phyloP scores from a whole-genome alignment of 1,139 yeast species.

The Geotrichum bryndzae region DNA sequence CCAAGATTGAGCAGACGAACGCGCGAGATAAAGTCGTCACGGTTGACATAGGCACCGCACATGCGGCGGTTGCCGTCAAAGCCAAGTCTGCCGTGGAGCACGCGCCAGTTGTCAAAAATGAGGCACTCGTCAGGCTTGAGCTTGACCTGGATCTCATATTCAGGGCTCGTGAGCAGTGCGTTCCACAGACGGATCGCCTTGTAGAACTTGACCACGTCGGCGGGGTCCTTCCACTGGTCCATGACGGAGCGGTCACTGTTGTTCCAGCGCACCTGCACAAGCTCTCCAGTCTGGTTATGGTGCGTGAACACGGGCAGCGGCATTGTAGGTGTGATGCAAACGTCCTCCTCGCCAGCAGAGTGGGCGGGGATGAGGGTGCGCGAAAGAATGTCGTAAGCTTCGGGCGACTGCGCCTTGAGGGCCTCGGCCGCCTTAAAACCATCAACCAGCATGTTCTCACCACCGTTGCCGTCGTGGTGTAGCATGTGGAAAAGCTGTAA shows the following conservation, averaged over 20 bases:
- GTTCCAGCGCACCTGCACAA: constrained; percentile 70
- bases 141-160: constrained; percentile 52
- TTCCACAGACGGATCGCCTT: constrained; percentile 57
- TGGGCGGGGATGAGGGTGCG: constrained; percentile 61
- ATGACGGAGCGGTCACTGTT: constrained; percentile 67
- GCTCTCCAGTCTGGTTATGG: constrained; percentile 44
- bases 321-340: constrained; percentile 58
- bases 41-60: constrained; percentile 71
- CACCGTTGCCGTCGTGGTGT: constrained; percentile 65
- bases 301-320: constrained; percentile 56
- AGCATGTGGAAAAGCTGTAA: constrained; percentile 65
- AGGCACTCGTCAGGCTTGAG: constrained; percentile 63
- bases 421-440: constrained; percentile 58
- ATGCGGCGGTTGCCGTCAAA: constrained; percentile 66
- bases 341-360: constrained; percentile 67
- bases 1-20: constrained; percentile 50
- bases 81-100: constrained; percentile 64
- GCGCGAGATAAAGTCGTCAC: constrained; percentile 63
- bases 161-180: constrained; percentile 45
- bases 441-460: constrained; percentile 65
- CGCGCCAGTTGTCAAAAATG: constrained; percentile 71
- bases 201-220: constrained; percentile 54
- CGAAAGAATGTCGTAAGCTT: constrained; percentile 50
- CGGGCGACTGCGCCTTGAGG: constrained; percentile 47
- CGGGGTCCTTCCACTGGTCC: constrained; percentile 51